Percentiles rank a stretch among this genome's conserved stretches.
Evolutionary conservation across 2,329 filamentous ascomycete genomes (phyloP).

Genomic region (Neonectria faginata): DNA sequence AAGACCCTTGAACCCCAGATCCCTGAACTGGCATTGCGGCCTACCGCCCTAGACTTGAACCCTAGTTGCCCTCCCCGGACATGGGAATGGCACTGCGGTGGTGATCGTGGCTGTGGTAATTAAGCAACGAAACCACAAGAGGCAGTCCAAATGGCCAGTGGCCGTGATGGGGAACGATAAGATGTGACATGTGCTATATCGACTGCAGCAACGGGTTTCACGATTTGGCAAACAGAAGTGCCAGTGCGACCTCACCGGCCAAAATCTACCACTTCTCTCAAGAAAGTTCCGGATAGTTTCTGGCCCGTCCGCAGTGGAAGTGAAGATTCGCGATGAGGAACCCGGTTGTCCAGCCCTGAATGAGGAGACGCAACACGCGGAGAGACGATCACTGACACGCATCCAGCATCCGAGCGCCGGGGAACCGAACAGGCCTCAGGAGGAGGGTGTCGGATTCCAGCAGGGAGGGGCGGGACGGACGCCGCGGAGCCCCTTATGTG

Average conservation of each 20-base stretch:
- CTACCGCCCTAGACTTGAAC: conserved; percentile 2
- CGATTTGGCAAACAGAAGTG: background rate
- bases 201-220: conserved; percentile 14
- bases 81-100: conserved; percentile 4
- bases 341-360: background rate
- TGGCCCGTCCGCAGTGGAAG: background rate
- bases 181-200: conserved; percentile 18
- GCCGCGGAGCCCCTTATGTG: background rate
- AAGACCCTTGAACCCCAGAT: conserved; percentile 37
- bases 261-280: background rate
- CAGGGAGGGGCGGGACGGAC: background rate
- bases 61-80: conserved; percentile 6
- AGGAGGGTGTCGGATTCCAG: background rate
- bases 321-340: background rate
- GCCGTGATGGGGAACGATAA: background rate
- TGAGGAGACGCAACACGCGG: background rate
- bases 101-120: background rate
- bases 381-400: conserved; percentile 1
- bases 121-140: background rate
- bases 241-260: conserved; percentile 1
- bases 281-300: conserved; percentile 2
- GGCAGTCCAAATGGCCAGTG: background rate
- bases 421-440: background rate
- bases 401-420: background rate
- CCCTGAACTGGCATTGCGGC: conserved; percentile 25